A percentile compares a stretch with the other conserved stretches of the same genome.
Evolutionary conservation across 495 filamentous ascomycete species (phyloP).

Genomic region (Neurospora pannonica): DNA sequence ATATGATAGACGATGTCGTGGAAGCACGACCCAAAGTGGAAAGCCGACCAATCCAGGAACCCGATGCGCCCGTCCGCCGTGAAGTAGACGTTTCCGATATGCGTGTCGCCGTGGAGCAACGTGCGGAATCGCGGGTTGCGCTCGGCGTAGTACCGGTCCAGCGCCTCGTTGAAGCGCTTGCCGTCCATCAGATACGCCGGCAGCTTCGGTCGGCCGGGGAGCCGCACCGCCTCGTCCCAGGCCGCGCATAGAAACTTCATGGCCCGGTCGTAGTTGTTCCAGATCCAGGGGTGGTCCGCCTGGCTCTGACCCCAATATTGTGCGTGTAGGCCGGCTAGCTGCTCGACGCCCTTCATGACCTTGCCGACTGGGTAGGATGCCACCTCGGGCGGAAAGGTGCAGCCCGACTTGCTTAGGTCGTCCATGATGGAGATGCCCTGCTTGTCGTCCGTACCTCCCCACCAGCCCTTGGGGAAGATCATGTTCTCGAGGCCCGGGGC

Average conservation of each 20-base stretch:
- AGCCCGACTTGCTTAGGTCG: conserved; percentile 18
- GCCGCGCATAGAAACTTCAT: conserved; percentile 8
- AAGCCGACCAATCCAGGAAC: conserved; percentile 19
- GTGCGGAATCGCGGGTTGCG: conserved; percentile 19
- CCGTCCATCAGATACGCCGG: conserved; percentile 16
- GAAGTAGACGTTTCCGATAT: conserved; percentile 20
- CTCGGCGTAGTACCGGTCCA: conserved; percentile 16
- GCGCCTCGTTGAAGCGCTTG: conserved; percentile 13
- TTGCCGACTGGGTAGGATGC: conserved; percentile 13
- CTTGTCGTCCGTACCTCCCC: conserved; percentile 16
- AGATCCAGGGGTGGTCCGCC: conserved; percentile 15
- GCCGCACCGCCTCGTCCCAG: conserved; percentile 14
- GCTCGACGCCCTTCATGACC: conserved; percentile 16
- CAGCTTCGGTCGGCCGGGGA: conserved; percentile 10
- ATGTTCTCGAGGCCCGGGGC: conserved; percentile 21
- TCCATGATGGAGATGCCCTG: conserved; percentile 29
- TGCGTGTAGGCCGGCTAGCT: conserved; percentile 21
- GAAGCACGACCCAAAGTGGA: conserved; percentile 18
- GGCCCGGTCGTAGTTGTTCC: conserved; percentile 20
- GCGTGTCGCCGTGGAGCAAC: conserved; percentile 18
- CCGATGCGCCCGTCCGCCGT: conserved; percentile 10
- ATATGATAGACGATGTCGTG: conserved; percentile 19
- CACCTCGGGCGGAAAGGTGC: conserved; percentile 19
- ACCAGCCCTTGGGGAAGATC: conserved; percentile 25
- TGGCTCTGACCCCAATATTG: conserved; percentile 19